These are phyloP conservation scores for Musa itinerans DNA, from an alignment of 176 grass and related monocot species.

Conservation along the genomic window DNA sequence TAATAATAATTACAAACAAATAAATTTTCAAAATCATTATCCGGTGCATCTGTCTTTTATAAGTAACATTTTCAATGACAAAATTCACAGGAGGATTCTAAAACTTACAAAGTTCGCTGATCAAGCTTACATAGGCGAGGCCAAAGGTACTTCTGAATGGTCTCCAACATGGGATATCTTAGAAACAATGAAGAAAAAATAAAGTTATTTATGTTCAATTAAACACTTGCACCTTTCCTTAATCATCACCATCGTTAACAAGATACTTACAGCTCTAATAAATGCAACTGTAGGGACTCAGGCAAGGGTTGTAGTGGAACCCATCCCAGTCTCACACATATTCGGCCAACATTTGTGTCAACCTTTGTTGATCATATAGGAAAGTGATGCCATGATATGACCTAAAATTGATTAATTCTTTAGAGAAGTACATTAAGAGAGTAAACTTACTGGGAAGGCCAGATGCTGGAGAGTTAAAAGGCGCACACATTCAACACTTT, in stretches of 20 bases:
- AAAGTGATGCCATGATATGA: background rate
- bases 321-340: slow-evolving; percentile 94
- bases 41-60: background rate
- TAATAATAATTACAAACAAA: background rate
- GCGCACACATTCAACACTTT: slow-evolving; percentile 96
- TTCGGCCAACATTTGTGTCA: slow-evolving; percentile 95
- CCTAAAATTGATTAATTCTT: background rate
- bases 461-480: slow-evolving; percentile 88
- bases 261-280: slow-evolving; percentile 73
- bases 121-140: slow-evolving; percentile 93
- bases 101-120: slow-evolving; percentile 85
- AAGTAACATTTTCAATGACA: background rate
- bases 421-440: background rate
- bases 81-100: background rate
- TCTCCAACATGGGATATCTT: slow-evolving; percentile 82
- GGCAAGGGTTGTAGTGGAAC: slow-evolving; percentile 92
- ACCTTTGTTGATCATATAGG: slow-evolving; percentile 29
- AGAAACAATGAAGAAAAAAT: slow-evolving; percentile 22
- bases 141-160: slow-evolving; percentile 94
- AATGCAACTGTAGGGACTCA: slow-evolving; percentile 86
- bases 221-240: slow-evolving; percentile 25
- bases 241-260: slow-evolving; percentile 16
- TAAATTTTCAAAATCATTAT: background rate
- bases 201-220: slow-evolving; percentile 1
- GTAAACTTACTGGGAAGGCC: slow-evolving; percentile 80